phyloP scores from a whole-genome alignment of 2,329 filamentous ascomycete species.

The Scedosporium boydii region DNA sequence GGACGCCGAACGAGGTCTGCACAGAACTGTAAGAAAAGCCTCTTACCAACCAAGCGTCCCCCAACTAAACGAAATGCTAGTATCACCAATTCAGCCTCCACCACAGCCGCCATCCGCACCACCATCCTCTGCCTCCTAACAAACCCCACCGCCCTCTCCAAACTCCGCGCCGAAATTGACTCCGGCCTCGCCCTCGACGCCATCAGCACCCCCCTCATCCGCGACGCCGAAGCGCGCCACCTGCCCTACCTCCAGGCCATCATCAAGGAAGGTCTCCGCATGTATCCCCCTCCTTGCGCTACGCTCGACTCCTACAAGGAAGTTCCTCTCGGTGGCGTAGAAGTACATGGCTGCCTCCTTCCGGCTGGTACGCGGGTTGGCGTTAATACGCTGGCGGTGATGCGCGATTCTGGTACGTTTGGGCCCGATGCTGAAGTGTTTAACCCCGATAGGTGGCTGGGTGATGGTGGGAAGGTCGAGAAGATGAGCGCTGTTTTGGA shows the following conservation, averaged over 20 bases:
- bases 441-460: conserved; percentile 39
- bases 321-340: conserved; percentile 27
- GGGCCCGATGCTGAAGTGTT: conserved; percentile 31
- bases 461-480: conserved; percentile 22
- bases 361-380: conserved; percentile 36
- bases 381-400: conserved; percentile 28
- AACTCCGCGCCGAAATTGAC: conserved; percentile 40
- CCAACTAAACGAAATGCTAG: background rate
- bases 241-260: background rate
- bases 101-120: conserved; percentile 27
- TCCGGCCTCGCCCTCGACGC: conserved; percentile 13
- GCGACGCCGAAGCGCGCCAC: conserved; percentile 14
- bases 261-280: conserved; percentile 36
- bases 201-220: conserved; percentile 17
- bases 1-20: conserved; percentile 20
- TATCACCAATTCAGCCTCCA: conserved; percentile 23
- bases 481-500: conserved; percentile 28
- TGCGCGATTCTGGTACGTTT: conserved; percentile 24
- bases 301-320: conserved; percentile 23
- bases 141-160: conserved; percentile 33
- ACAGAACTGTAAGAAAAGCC: conserved; percentile 20
- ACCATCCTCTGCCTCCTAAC: conserved; percentile 42
- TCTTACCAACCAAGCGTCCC: background rate
- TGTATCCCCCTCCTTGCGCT: conserved; percentile 29
- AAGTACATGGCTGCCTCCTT: conserved; percentile 28